Conservation (phyloP, 345 rosid species). For the Leavenworthia alabamica region DNA sequence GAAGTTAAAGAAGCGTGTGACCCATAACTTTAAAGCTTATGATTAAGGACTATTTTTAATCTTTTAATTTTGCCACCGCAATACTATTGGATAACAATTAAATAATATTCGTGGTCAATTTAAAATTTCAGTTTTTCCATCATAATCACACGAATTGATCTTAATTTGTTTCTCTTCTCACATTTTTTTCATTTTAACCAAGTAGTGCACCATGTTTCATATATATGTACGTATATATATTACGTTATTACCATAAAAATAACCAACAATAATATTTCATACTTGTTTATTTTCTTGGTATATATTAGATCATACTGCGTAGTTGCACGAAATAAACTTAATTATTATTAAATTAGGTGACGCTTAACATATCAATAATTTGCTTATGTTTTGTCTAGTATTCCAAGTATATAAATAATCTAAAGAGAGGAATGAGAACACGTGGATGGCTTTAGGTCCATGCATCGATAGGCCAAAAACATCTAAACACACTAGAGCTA, state of each 20-base stretch:
- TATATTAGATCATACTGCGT: too few relatives aligned
- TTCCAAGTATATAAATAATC: neutral
- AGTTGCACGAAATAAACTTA: too few relatives aligned
- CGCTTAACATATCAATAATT: neutral
- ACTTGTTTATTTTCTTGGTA: too few relatives aligned
- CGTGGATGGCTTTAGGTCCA: constrained; percentile 20
- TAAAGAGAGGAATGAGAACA: neutral
- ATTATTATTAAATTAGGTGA: neutral
- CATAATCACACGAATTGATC: neutral
- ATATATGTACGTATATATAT: too few relatives aligned
- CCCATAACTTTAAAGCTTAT: constrained; percentile 24
- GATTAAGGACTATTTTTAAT: neutral
- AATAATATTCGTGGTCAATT: constrained; percentile 1
- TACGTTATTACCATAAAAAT: too few relatives aligned
- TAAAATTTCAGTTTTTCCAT: constrained; percentile 16
- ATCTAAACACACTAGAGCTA: constrained; percentile 4
- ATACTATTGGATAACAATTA: constrained; percentile 12
- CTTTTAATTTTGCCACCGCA: constrained; percentile 18
- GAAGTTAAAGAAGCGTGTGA: constrained; percentile 32
- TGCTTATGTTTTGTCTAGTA: neutral
- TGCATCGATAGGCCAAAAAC: constrained; percentile 9
- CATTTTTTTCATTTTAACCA: neutral
- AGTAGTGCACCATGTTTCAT: constrained; percentile 1
- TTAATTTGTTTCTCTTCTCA: neutral
- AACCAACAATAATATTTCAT: too few relatives aligned